Evolutionary conservation across 2,329 filamentous ascomycete species (phyloP), one percentile per base, ranked within the genome.

Genomic region (Chaetomiaceae sp.): DNA sequence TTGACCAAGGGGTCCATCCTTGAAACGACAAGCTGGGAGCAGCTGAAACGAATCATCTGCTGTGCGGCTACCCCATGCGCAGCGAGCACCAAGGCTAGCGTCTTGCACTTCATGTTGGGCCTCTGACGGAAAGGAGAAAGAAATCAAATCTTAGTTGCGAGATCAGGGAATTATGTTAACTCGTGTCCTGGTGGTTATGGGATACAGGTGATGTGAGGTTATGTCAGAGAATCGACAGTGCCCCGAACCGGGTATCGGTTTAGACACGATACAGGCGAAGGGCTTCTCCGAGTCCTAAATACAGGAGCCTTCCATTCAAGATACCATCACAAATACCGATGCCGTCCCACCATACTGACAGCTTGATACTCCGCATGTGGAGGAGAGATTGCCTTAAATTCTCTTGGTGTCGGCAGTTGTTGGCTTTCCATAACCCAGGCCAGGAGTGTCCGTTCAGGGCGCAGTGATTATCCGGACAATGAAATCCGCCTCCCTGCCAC

Each of bases 31-130:
- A 64, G 58, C 27, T 63, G 63, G 8, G 62, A 62, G 51, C 63
- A 65, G 43, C 61, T 57, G 50, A 65, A 65, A 5, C 63, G 63
- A 19, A 65, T 53, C 59, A 61, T 61, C 48, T 2, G 61, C 61
- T 31, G 56, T 4, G 50, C 56, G 7, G 49, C 12, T 19, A 40
- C 45, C 5, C 20, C 44, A 6, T 53, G 53, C 27, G 48, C 54
- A 23, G 56, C 47, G 10, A 58, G 53, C 35, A 46, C 54, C 16
- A 54, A 20, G 17, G 44, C 21, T 2, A 49, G 17, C 46, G 44
- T 8, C 13, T 41, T 55, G 9, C 4, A 45, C 43, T 55, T 46
- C 56, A 56, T 58, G 23, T 35, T 54, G 34, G 16, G 25, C 25
- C 6, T 34, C 16, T 41, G 38, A 10, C 38, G 16, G 19, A 16